Evolutionary conservation across 371 early-diverging fungal genomes (phyloP), one percentile per base, ranked within the genome.

Genomic region (Mortierella sp.): DNA sequence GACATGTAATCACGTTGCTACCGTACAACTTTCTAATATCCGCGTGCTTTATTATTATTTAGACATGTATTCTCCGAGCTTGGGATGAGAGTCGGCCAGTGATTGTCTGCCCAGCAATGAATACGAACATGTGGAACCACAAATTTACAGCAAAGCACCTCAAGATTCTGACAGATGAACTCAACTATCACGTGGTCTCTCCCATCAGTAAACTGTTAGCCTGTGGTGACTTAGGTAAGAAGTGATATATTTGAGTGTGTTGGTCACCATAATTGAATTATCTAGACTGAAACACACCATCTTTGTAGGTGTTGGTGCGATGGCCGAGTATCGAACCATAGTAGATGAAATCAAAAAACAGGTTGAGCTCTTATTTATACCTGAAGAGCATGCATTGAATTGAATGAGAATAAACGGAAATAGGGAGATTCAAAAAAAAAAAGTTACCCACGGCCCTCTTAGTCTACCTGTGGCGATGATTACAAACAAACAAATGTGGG

Each of bases 61-160:
- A 94, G 94, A 98, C 99, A 2, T 97, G 96, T 71, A 87, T 96
- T 13, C 69, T 96, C 49, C 83, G 99, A 4, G 99, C 99, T 1
- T 98, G 98, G 98, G 94, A 96, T 72, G 82, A 85, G 40, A 64
- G 43, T 0, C 89, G 89, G 63, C 89, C 94, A 53, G 95, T 82
- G 13, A 59, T 97, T 22, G 89, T 93, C 7, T 94, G 94, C 64
- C 99, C 99, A 6, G 98, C 98, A 6, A 99, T 98, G 98, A 99
- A 99, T 75, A 97, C 98, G 12, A 88, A 91, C 84, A 98, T 99
- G 98, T 99, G 96, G 95, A 85, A 91, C 32, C 97, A 99, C 83
- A 98, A 96, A 22, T 89, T 96, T 28, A 99, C 99, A 0, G 75
- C 75, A 8, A 83, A 75, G 35, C 98, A 98, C 77, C 73, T 97